phyloP scores from a whole-genome alignment of 352 stramenopile species.

The Blastocystis hominis region DNA sequence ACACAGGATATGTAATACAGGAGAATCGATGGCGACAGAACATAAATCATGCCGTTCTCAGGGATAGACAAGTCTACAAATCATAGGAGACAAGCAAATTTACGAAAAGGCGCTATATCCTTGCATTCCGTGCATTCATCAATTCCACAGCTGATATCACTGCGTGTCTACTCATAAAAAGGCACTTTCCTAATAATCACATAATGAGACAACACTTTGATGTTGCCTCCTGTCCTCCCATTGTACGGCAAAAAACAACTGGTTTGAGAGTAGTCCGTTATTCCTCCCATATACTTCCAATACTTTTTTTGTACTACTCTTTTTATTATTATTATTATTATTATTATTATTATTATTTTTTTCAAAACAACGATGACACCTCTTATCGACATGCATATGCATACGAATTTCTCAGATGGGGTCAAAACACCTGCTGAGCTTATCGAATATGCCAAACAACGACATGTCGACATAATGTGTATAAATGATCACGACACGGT shows the following conservation, averaged over 20 bases:
- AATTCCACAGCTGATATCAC: not conserved
- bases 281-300: not conserved
- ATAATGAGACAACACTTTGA: not conserved
- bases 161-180: not conserved
- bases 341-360: not conserved
- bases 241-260: not conserved
- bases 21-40: not conserved
- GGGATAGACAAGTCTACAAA: not conserved
- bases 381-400: constrained; percentile 40
- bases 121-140: constrained; percentile 6
- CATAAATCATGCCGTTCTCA: not conserved
- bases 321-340: not conserved
- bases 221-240: not conserved
- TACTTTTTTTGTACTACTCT: not conserved
- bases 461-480: constrained; percentile 26
- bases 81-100: not conserved
- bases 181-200: not conserved
- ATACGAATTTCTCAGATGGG: constrained; percentile 29
- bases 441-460: constrained; percentile 11
- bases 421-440: not conserved
- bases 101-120: not conserved
- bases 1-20: constrained; percentile 24
- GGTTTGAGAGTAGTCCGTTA: not conserved
- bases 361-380: not conserved
- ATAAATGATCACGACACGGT: constrained; percentile 52